Base-by-base conservation (phyloP, 1,139 yeast genomes). In the Saccharomyces uvarum region DNA sequence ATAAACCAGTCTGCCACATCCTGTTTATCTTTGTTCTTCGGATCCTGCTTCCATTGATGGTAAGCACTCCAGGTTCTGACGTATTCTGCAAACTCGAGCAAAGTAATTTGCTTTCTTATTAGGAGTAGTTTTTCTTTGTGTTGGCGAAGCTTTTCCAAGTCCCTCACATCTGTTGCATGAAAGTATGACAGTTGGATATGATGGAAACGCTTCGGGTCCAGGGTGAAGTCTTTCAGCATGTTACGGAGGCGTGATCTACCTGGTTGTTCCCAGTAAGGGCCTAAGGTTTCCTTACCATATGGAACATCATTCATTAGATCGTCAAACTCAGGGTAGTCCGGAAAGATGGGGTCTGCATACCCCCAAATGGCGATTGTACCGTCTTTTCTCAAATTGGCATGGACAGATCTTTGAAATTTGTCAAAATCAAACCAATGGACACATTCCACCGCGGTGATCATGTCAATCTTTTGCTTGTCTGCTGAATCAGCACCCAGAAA, bases 331-430 rank as follows among this genome's bases (percentile, higher is more conserved):
- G 69, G 70, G 51, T 58, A 65, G 48, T 71, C 75, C 56, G 80
- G 75, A 44, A 77, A 71, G 55, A 72, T 74, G 0, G 88, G 88
- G 63, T 87, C 91, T 50, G 80, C 80, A 65, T 88, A 88, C n/a
- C 86, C 85, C 86, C 91, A 87, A 62, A 78, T 80, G 0, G 88
- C 86, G 53, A 88, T 71, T 1, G 88, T 82, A 1, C 91, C 95
- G 16, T 75, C 75, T 0, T 78, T 74, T 57, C 77, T 78, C 57
- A 88, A 73, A 11, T 82, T 72, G n/a, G 81, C 69, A 33, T 72
- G 68, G 42, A 79, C 77, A 56, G 81, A 82, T 13, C 68, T 61
- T 63, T 82, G 80, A 69, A 84, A 85, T 46, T 61, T 61, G 0
- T 70, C 75, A 57, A 79, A 80, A 44, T 83, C 75, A 53, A 86